Base-by-base conservation (phyloP, 345 rosid species). In the Clausena lansium region DNA sequence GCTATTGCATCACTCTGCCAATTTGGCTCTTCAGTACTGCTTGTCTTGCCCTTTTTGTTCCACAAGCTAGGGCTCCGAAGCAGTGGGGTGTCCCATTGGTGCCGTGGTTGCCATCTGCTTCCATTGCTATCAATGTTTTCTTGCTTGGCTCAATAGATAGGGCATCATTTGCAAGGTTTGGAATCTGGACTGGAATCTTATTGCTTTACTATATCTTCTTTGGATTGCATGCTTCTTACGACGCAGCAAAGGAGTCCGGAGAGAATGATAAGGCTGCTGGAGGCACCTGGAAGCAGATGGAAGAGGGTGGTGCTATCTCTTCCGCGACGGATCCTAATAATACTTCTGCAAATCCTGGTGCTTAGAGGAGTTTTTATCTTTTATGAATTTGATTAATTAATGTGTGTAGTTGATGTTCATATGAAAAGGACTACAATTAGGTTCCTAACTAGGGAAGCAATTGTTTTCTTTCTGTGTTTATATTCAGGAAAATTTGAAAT, bases 71-170 rank as follows among this genome's bases (percentile, higher is more conserved):
- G 76, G 74, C 82, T 1, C 97, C 98, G 1, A 91, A 84, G 36
- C 47, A 89, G 7, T 95, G 98, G 98, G 98, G 98, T 3, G 97
- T 89, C 54, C 98, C 98, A 0, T 76, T 93, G 63, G 97, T 95
- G 5, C 98, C 98, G 7, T 93, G 95, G 95, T 22, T 95, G 58
- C 98, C 98, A 8, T 93, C 98, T 4, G 80, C 83, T 15, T 95
- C 98, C 0, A 90, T 95, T 30, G 84, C 87, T 4, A 83, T 92
- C 75, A 95, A 95, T 79, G 75, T 95, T 2, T 91, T 95, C 88
- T 86, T 95, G 1, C 84, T 95, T 17, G 98, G 97, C 0, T 95
- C 98, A 2, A 92, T 95, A 7, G 90, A 89, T 75, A 58, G 0
- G 39, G 63, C 80, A 0, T 92, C 98, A 1, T 93, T 85, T 28